Conservation (phyloP, 2,329 filamentous ascomycete genomes). For the Fusarium agapanthi region DNA sequence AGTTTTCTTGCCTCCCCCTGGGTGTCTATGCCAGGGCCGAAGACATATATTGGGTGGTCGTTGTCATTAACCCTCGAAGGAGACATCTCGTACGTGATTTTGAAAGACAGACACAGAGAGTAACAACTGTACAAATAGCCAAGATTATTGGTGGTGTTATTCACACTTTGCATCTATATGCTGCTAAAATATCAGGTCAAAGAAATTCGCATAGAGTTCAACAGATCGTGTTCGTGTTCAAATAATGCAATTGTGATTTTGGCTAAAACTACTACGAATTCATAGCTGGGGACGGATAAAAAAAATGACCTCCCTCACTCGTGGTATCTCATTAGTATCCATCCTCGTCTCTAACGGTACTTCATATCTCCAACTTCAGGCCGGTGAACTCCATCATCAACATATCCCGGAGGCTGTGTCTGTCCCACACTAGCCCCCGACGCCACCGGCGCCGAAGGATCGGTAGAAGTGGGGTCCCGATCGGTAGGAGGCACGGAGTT, state of each 20-base stretch:
- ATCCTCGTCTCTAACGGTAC: slow-evolving; percentile 22
- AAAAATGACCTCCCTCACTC: neutral
- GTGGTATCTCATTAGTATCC: slow-evolving; percentile 31
- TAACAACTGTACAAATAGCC: neutral
- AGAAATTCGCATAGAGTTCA: fast-evolving
- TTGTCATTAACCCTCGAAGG: fast-evolving
- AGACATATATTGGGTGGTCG: fast-evolving
- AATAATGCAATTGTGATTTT: neutral
- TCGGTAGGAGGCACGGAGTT: slow-evolving; percentile 14
- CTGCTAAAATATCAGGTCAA: too few relatives aligned
- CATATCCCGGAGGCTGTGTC: slow-evolving; percentile 37
- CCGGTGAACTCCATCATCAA: slow-evolving; percentile 35
- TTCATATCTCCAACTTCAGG: slow-evolving; percentile 40
- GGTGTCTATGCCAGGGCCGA: fast-evolving
- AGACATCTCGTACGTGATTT: fast-evolving
- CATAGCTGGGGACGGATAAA: neutral
- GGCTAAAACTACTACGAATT: neutral
- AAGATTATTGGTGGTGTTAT: fast-evolving
- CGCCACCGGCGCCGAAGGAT: slow-evolving; percentile 10
- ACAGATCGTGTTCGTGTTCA: neutral
- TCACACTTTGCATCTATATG: neutral
- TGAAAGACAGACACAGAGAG: neutral
- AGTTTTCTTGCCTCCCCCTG: neutral
- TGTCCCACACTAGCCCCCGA: slow-evolving; percentile 9
- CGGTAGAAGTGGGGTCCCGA: slow-evolving; percentile 5